These are phyloP conservation scores for Tolypocladium paradoxum DNA, from an alignment of 2,329 filamentous ascomycete genomes.

Conservation along the genomic window DNA sequence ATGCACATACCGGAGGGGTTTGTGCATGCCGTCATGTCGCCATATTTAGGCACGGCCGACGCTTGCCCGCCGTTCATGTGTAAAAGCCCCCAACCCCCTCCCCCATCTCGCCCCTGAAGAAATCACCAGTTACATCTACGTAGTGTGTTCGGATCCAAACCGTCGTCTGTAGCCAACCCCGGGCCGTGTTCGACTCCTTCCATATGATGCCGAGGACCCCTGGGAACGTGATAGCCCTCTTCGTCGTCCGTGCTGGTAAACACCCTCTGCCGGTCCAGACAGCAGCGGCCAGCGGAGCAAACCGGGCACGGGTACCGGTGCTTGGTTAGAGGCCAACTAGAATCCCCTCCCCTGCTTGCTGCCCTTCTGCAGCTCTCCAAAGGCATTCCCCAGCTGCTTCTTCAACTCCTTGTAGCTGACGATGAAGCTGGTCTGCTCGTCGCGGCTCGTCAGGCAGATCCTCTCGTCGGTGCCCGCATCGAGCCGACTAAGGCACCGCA, in stretches of 20 bases:
- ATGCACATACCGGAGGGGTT: background rate
- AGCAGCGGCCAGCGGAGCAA: too few relatives aligned
- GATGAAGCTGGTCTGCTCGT: conserved; percentile 81
- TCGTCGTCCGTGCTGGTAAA: background rate
- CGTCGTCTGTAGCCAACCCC: background rate
- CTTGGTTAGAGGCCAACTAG: conserved; percentile 14
- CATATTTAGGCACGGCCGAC: background rate
- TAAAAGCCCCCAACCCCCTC: background rate
- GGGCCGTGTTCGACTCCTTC: background rate
- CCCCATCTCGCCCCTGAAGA: background rate
- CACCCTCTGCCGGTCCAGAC: too few relatives aligned
- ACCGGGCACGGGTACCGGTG: background rate
- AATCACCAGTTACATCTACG: background rate
- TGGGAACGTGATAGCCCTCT: background rate
- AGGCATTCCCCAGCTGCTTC: conserved; percentile 47
- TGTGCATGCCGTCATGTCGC: background rate
- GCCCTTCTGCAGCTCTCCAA: conserved; percentile 45
- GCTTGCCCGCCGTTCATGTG: background rate
- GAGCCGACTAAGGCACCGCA: conserved; percentile 80
- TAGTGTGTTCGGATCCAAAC: background rate
- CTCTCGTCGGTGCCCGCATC: conserved; percentile 84
- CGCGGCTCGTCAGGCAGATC: conserved; percentile 74
- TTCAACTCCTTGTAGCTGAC: conserved; percentile 86
- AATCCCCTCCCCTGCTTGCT: conserved; percentile 25
- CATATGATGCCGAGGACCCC: background rate